phyloP scores from a whole-genome alignment of 2,329 filamentous ascomycete species.

The Scedosporium apiospermum region DNA sequence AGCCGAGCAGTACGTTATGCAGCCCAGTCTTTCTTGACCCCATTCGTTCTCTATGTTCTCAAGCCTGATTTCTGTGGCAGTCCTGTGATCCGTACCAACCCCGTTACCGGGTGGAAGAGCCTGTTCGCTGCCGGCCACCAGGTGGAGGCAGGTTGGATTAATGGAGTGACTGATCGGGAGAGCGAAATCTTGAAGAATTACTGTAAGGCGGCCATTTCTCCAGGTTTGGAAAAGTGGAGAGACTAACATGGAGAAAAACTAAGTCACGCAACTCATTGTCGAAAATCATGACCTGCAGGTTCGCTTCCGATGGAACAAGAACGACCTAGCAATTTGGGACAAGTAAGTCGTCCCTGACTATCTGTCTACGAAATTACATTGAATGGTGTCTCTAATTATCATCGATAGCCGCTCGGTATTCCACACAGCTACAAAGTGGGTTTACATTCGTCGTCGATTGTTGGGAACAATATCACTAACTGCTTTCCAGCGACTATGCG shows the following conservation, averaged over 20 bases:
- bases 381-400: slow-evolving; percentile 2
- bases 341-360: slow-evolving; percentile 20
- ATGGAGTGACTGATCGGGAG: slow-evolving; percentile 38
- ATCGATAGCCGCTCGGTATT: slow-evolving; percentile 33
- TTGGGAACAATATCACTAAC: slow-evolving; percentile 21
- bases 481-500: slow-evolving; percentile 36
- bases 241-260: neutral
- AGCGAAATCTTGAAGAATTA: slow-evolving; percentile 31
- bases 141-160: slow-evolving; percentile 37
- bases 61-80: slow-evolving; percentile 20
- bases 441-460: slow-evolving; percentile 31
- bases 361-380: neutral
- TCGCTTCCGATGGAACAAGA: slow-evolving; percentile 31
- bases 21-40: neutral
- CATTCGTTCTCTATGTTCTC: slow-evolving; percentile 15
- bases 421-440: slow-evolving; percentile 35
- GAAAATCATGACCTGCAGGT: slow-evolving; percentile 50
- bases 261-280: slow-evolving; percentile 27
- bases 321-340: slow-evolving; percentile 44
- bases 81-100: slow-evolving; percentile 47
- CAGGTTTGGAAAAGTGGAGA: neutral
- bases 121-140: slow-evolving; percentile 44
- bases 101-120: slow-evolving; percentile 48
- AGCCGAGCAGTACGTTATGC: slow-evolving; percentile 35
- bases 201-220: slow-evolving; percentile 7